Base-by-base conservation (phyloP, 768 basidiomycete species). In the Hygrophoropsis aurantiaca region DNA sequence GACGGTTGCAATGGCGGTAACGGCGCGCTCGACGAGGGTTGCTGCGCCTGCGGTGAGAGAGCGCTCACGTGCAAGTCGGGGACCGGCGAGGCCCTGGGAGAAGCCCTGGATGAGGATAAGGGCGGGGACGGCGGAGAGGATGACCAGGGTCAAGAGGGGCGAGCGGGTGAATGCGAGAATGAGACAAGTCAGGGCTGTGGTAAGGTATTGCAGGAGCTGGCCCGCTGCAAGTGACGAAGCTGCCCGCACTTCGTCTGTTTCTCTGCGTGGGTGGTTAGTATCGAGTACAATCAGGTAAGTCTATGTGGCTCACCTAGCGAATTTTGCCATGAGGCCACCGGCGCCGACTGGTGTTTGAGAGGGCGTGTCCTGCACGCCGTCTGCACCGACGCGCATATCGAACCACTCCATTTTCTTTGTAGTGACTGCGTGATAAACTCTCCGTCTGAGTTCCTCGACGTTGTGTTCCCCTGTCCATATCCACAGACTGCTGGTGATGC, bases 311-410 rank as follows among this genome's bases (percentile, higher is more conserved):
- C 47, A 90, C 92, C 83, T 82, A 26, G 87, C 80, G 64, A 97
- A 97, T 60, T 92, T 90, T 44, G 90, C 85, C 93, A 95, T 94
- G 36, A 97, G 73, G 18, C 93, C 94, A 50, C 87, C 92, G 41
- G 92, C 91, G 51, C 90, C 90, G 40, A 85, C 70, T 32, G 80
- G 75, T 20, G 78, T 77, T 25, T 65, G 68, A 26, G 75, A 72
- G 37, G 48, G 47, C 32, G 53, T 50, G 54, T 65, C 67, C 36
- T 71, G 62, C 52, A 63, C 58, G 32, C 73, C 74, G 19, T 81
- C 82, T 8, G 69, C 67, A 44, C 80, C 82, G 77, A 87, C 84
- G 47, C 88, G 84, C 33, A 79, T 66, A 67, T 97, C 94, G 61
- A 92, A 97, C 94, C 94, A 97, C n/a, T 76, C 74, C 80, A 95